Evolutionary conservation across 805 yeast genomes (phyloP).

Genomic region (Maudiozyma saulgeensis): DNA sequence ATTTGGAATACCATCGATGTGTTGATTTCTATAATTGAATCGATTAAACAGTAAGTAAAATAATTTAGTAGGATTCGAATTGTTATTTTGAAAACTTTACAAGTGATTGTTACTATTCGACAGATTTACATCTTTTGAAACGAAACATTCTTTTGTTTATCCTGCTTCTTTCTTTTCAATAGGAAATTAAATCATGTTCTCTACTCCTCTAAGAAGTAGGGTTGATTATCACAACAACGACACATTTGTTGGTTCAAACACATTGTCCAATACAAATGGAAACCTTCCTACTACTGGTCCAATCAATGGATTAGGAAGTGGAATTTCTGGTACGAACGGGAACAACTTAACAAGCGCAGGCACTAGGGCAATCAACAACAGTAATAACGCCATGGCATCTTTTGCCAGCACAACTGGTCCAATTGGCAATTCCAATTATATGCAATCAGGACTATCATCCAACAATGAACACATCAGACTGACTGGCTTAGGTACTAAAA

Average conservation of each 20-base stretch:
- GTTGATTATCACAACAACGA: constrained; percentile 20
- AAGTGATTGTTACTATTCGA: too few relatives aligned
- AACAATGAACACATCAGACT: constrained; percentile 28
- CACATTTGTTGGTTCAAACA: constrained; percentile 13
- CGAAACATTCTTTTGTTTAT: too few relatives aligned
- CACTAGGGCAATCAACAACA: neutral
- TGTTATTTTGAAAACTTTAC: too few relatives aligned
- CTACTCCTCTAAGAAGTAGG: constrained; percentile 28
- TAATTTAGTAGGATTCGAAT: too few relatives aligned
- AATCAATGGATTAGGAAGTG: neutral
- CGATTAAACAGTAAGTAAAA: too few relatives aligned
- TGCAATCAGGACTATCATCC: constrained; percentile 2
- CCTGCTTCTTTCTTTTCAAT: too few relatives aligned
- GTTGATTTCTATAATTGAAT: too few relatives aligned
- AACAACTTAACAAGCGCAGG: neutral
- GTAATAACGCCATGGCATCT: neutral
- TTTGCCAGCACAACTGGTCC: neutral
- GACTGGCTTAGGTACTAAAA: constrained; percentile 24
- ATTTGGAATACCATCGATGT: too few relatives aligned
- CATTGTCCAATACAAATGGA: constrained; percentile 6
- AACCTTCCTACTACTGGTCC: neutral
- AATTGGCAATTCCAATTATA: neutral
- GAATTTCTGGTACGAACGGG: neutral
- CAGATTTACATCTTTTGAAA: too few relatives aligned
- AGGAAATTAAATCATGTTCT: constrained; percentile 15